Evolutionary conservation across 1,139 yeast genomes (phyloP).

Genomic region (Torulaspora pretoriensis): DNA sequence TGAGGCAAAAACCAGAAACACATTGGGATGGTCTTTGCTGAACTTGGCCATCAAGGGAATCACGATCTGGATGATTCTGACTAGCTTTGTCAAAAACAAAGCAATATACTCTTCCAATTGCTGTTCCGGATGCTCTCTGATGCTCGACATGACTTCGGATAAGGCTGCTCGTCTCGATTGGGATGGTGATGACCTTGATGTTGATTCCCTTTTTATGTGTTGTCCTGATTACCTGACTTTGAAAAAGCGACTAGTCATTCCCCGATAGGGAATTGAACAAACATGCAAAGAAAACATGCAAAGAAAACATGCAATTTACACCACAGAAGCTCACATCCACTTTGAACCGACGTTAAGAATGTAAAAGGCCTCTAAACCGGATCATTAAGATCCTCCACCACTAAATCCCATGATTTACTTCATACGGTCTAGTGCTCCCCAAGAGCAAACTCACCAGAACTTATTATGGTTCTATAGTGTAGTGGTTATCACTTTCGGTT

Average conservation of each 20-base stretch:
- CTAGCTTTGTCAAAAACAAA: conserved; percentile 12
- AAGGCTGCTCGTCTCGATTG: background rate
- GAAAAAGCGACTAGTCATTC: background rate
- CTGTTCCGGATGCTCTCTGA: conserved; percentile 12
- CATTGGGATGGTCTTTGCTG: conserved; percentile 17
- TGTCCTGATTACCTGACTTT: background rate
- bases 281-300: no score
- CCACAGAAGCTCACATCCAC: no score
- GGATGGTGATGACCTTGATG: background rate
- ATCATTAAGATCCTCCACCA: no score
- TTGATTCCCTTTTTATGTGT: background rate
- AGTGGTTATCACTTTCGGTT: conserved; percentile 66
- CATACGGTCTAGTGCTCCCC: no score
- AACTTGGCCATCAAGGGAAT: conserved; percentile 16
- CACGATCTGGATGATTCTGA: conserved; percentile 14
- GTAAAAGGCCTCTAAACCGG: no score
- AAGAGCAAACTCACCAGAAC: no score
- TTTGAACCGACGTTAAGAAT: no score
- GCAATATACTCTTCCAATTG: conserved; percentile 12
- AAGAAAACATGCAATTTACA: background rate
- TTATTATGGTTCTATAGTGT: conserved; percentile 44
- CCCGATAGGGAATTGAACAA: background rate
- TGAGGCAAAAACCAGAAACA: conserved; percentile 11
- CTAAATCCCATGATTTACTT: no score
- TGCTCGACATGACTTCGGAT: conserved; percentile 4